Conservation (phyloP, 495 filamentous ascomycete genomes). For the Talaromyces wortmannii region DNA sequence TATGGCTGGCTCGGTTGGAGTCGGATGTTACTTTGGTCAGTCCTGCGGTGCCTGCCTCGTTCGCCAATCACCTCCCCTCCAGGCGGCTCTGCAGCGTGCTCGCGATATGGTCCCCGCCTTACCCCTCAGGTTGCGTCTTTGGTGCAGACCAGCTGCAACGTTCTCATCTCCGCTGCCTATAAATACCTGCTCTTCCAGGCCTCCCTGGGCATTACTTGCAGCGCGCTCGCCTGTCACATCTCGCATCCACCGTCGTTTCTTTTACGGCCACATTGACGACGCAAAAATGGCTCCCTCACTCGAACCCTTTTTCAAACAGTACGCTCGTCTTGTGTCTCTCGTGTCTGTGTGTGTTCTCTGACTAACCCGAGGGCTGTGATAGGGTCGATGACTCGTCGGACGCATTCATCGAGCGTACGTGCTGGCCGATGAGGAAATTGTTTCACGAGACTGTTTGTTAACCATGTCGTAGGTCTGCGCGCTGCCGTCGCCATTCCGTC, state of each 20-base stretch:
- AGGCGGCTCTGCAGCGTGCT: not conserved
- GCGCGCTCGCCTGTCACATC: not conserved
- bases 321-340: conserved; percentile 14
- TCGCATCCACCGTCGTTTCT: conserved; percentile 21
- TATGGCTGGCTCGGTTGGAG: too few species aligned
- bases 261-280: conserved; percentile 40
- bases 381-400: conserved; percentile 75
- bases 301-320: conserved; percentile 78
- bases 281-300: conserved; percentile 77
- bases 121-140: conserved; percentile 32
- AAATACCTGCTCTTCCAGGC: not conserved
- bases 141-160: too few species aligned
- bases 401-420: conserved; percentile 79
- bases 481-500: conserved; percentile 95
- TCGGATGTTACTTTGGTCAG: too few species aligned
- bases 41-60: too few species aligned
- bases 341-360: not conserved
- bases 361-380: conserved; percentile 2
- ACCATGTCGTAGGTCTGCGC: conserved; percentile 49
- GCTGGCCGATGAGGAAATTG: not conserved
- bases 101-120: conserved; percentile 14
- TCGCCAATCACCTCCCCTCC: too few species aligned
- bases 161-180: not conserved
- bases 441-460: not conserved
- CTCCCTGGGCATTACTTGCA: conserved; percentile 6